A percentile compares a stretch with the other conserved stretches of the same genome.
Evolutionary conservation across 2,329 filamentous ascomycete species (phyloP).

Genomic region (Aureobasidium sp.): DNA sequence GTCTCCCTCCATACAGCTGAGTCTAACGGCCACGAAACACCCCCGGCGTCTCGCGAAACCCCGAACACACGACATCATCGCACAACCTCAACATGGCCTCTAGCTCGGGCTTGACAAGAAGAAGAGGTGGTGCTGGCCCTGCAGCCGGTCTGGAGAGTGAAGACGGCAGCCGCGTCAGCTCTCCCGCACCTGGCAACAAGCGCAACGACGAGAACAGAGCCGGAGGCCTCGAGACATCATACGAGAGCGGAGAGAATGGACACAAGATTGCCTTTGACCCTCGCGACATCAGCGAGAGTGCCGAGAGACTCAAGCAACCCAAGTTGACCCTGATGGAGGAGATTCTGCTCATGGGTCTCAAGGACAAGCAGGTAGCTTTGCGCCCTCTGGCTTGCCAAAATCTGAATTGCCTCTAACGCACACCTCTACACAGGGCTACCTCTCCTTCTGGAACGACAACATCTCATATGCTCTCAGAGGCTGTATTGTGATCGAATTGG

Average conservation of each 20-base stretch:
- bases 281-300: slow-evolving; percentile 92
- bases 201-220: slow-evolving; percentile 17
- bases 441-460: slow-evolving; percentile 99
- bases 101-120: slow-evolving; percentile 64
- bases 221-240: slow-evolving; percentile 66
- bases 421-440: slow-evolving; percentile 62
- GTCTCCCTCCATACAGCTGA: slow-evolving; percentile 8
- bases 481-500: slow-evolving; percentile 96
- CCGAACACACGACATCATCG: slow-evolving; percentile 3
- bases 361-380: slow-evolving; percentile 86
- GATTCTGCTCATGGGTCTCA: slow-evolving; percentile 86
- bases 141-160: slow-evolving; percentile 51
- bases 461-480: slow-evolving; percentile 96
- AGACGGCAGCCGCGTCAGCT: slow-evolving; percentile 59
- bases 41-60: neutral
- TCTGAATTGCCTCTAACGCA: neutral
- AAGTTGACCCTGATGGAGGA: slow-evolving; percentile 99
- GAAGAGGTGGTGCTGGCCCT: slow-evolving; percentile 54
- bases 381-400: neutral
- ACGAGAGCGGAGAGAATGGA: slow-evolving; percentile 84
- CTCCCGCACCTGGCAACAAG: slow-evolving; percentile 56
- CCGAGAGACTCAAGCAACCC: slow-evolving; percentile 92
- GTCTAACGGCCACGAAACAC: slow-evolving; percentile 11
- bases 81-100: slow-evolving; percentile 47
- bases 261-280: slow-evolving; percentile 99